Evolutionary conservation across 2,329 filamentous ascomycete genomes (phyloP).

Genomic region (Hypoxylon sp.): DNA sequence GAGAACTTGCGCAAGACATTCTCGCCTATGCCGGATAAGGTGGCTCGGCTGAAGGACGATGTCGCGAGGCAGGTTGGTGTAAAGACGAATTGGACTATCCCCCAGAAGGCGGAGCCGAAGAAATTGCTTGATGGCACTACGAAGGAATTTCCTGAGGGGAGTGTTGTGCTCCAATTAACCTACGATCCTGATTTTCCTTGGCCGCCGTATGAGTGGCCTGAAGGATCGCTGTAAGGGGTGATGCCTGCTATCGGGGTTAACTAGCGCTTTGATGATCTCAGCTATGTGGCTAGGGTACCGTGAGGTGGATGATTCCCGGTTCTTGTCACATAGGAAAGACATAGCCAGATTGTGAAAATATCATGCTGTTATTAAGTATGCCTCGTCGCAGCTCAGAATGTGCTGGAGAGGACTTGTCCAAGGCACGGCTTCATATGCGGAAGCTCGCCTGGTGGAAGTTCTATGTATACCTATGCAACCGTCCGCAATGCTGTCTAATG

Average conservation of each 20-base stretch:
- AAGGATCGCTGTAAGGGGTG: slow-evolving; percentile 30
- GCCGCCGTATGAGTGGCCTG: slow-evolving; percentile 39
- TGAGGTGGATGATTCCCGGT: neutral
- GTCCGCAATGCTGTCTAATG: slow-evolving; percentile 26
- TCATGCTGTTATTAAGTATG: slow-evolving; percentile 32
- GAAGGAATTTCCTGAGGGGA: slow-evolving; percentile 46
- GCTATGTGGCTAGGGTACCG: neutral
- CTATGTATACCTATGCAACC: slow-evolving; percentile 36
- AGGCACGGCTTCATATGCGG: slow-evolving; percentile 9
- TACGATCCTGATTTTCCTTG: slow-evolving; percentile 45
- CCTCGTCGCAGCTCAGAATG: slow-evolving; percentile 1
- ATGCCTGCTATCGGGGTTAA: neutral
- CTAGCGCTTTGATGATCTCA: neutral
- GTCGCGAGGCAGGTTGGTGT: slow-evolving; percentile 19
- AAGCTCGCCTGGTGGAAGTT: slow-evolving; percentile 16
- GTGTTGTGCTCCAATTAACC: slow-evolving; percentile 35
- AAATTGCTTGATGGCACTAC: slow-evolving; percentile 39
- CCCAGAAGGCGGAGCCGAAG: slow-evolving; percentile 7
- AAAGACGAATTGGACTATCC: neutral
- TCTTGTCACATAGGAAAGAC: slow-evolving; percentile 11
- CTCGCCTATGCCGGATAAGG: slow-evolving; percentile 11
- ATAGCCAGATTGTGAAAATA: slow-evolving; percentile 1
- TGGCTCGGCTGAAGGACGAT: slow-evolving; percentile 25
- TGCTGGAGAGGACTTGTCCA: slow-evolving; percentile 4
- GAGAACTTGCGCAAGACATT: slow-evolving; percentile 12